Evolutionary conservation across 331 rosid genomes (phyloP).

Genomic region (Malus hybrid): DNA sequence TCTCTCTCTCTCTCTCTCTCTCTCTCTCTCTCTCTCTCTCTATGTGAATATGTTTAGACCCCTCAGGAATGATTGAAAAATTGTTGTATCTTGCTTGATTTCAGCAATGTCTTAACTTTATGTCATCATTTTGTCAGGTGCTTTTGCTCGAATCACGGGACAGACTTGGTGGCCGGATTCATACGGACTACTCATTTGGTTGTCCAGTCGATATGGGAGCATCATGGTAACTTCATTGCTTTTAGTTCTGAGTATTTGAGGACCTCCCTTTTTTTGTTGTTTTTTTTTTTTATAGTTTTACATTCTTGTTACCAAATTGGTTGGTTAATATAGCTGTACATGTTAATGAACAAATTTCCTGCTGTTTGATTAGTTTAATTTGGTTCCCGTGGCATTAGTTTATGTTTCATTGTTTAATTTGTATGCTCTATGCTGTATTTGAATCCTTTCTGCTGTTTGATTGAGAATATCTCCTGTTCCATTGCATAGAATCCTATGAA

Average conservation of each 20-base stretch:
- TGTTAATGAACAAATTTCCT: not conserved
- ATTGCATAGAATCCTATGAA: not conserved
- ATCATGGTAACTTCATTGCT: conserved; percentile 13
- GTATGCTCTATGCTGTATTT: not conserved
- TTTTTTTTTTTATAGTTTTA: not conserved
- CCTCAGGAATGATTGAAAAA: too few species aligned
- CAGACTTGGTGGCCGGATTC: conserved; percentile 68
- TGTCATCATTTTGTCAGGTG: conserved; percentile 33
- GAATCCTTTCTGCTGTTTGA: not conserved
- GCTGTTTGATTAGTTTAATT: not conserved
- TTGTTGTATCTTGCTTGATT: not conserved
- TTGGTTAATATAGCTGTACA: not conserved
- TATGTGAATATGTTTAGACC: too few species aligned
- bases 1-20: too few species aligned
- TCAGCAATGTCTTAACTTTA: not conserved
- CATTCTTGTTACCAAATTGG: not conserved
- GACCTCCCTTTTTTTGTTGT: not conserved
- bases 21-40: too few species aligned
- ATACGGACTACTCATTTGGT: conserved; percentile 59
- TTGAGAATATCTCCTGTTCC: not conserved
- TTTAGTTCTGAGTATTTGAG: not conserved
- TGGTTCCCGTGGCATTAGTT: not conserved
- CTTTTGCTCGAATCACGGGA: conserved; percentile 56
- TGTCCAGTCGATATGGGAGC: conserved; percentile 84
- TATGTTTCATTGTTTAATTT: not conserved